phyloP scores from a whole-genome alignment of 345 rosid species.

The Eucalyptus virginea region DNA sequence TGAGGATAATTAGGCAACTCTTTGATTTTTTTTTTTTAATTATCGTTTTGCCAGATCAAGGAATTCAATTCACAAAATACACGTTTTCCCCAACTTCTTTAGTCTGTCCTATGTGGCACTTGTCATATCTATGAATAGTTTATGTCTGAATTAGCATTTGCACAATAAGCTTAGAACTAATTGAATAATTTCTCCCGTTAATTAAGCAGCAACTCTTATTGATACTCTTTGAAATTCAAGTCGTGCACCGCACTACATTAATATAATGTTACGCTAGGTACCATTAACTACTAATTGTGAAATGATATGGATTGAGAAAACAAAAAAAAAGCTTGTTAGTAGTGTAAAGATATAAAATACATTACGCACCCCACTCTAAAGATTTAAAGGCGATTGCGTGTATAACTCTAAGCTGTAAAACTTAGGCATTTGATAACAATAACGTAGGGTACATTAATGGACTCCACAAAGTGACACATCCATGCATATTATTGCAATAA shows the following conservation, averaged over 20 bases:
- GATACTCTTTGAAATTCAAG: neutral
- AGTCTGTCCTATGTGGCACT: neutral
- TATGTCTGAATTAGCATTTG: fast-evolving
- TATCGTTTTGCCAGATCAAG: fast-evolving
- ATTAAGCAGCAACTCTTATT: neutral
- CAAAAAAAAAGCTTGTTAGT: neutral
- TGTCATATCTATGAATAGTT: neutral
- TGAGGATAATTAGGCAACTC: neutral
- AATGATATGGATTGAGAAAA: neutral
- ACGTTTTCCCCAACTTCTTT: neutral
- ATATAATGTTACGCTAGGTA: neutral
- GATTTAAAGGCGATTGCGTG: neutral
- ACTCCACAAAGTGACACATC: neutral
- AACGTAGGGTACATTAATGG: neutral
- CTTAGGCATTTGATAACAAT: neutral
- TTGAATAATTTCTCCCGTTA: neutral
- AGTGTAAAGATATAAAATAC: neutral
- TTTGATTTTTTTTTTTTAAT: neutral
- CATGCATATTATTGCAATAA: neutral
- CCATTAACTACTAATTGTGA: neutral
- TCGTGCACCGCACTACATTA: neutral
- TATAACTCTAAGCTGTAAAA: neutral
- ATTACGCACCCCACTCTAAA: neutral
- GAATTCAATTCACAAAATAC: neutral
- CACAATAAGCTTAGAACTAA: neutral